Base-by-base conservation (phyloP, 176 grass and related monocot genomes). In the Paspalum vaginatum region DNA sequence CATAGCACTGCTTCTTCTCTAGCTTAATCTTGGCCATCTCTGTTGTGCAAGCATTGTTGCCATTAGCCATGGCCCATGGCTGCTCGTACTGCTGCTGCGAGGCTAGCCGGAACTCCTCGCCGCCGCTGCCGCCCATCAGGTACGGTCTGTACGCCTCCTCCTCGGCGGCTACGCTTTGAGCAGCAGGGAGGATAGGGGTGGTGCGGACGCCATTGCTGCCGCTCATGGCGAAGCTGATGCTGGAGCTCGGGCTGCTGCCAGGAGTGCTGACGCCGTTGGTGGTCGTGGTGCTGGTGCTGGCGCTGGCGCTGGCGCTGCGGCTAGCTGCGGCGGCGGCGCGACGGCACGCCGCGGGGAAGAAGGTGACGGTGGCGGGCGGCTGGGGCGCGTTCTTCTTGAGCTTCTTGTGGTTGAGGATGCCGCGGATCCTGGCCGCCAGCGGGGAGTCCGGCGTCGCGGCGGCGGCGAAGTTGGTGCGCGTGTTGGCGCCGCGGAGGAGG, bases 401-500 rank as follows among this genome's bases (percentile, higher is more conserved):
- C 83, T 88, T 89, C 83, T 92, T 92, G 69, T 88, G 79, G 72
- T 49, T 55, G 63, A 92, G 79, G 18, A 88, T 80, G 6, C 48
- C 78, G 49, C 83, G 90, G 64, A 92, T 83, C 81, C 86, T 79
- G 0, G 90, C 79, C 3, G 90, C 79, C 0, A 92, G 74, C 17
- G 86, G 83, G 4, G 90, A 86, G 74, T 83, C 79, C 14, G 75
- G 52, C 8, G 43, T 16, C 24, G 65, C 45, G 26, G 43, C 21
- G 39, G 48, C 3, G n/a, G 68, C 83, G 74, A 92, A 92, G 90
- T 92, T 92, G 37, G 90, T 92, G 62, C 90, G 90, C 9, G 90
- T 92, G 83, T 92, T 92, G 8, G 90, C 82, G 5, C 90, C 90
- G 4, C 90, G 11, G 74, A 92, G 86, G 75, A 92, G 90, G 49